Evolutionary conservation across 306 rosid species (phyloP).

Genomic region (Comarum palustre): DNA sequence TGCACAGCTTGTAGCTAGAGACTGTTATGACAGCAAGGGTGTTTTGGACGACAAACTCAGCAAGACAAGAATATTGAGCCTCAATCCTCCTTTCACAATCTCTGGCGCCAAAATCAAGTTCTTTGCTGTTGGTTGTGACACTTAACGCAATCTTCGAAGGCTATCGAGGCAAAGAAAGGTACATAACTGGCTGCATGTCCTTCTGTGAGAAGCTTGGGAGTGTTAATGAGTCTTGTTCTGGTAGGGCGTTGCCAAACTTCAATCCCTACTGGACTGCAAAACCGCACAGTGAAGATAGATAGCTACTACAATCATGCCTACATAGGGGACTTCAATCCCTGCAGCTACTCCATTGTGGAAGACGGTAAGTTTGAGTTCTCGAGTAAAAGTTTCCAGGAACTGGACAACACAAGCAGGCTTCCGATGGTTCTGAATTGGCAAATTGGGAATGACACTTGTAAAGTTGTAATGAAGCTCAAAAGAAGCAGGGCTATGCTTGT

Average conservation of each 20-base stretch:
- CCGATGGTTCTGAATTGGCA: constrained; percentile 24
- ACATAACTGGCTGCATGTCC: constrained; percentile 18
- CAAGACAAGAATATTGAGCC: not conserved
- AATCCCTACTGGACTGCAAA: constrained; percentile 17
- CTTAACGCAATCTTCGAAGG: constrained; percentile 5
- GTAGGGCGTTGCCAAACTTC: constrained; percentile 19
- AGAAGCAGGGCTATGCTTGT: not conserved
- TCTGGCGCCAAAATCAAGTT: constrained; percentile 24
- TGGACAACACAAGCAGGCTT: not conserved
- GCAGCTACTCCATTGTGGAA: constrained; percentile 14
- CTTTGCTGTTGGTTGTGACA: constrained; percentile 22
- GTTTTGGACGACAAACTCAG: not conserved
- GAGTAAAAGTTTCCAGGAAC: not conserved
- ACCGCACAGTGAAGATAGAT: not conserved
- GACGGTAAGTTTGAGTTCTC: constrained; percentile 22
- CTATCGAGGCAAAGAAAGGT: not conserved
- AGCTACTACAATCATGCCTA: constrained; percentile 8
- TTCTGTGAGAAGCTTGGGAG: constrained; percentile 2
- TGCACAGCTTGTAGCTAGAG: constrained; percentile 16
- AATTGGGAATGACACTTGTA: constrained; percentile 17
- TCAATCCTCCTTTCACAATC: constrained; percentile 8
- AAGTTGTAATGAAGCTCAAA: constrained; percentile 11
- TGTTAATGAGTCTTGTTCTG: constrained; percentile 17
- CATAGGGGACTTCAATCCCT: constrained; percentile 18
- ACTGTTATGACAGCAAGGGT: constrained; percentile 11